These are phyloP conservation scores for Mediolabrus comicus DNA, from an alignment of 108 stramenopile species.

Conservation along the genomic window DNA sequence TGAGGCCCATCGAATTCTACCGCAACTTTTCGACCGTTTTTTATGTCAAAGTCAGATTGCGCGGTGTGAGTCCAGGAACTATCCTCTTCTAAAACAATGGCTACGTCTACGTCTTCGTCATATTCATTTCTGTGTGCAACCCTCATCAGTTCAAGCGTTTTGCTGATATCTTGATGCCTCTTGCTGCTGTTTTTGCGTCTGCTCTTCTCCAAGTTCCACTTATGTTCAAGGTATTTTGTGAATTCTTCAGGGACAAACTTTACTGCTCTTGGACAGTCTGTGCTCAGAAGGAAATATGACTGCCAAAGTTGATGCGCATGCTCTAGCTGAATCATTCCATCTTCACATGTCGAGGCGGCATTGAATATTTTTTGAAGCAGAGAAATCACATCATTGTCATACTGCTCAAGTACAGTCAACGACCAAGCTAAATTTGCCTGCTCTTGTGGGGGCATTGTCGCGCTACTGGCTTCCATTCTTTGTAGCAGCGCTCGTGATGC, in stretches of 20 bases:
- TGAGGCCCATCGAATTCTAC: conserved; percentile 90
- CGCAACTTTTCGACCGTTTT: conserved; percentile 55
- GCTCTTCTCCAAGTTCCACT: conserved; percentile 77
- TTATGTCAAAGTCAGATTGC: conserved; percentile 40
- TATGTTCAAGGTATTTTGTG: conserved; percentile 52
- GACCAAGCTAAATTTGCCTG: conserved; percentile 87
- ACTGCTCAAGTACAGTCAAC: conserved; percentile 66
- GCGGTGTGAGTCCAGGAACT: conserved; percentile 70
- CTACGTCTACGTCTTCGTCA: conserved; percentile 89
- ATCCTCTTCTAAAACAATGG: conserved; percentile 71
- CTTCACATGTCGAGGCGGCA: conserved; percentile 42
- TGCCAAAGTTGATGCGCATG: conserved; percentile 92
- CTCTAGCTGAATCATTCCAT: conserved; percentile 68
- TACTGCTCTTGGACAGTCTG: conserved; percentile 67
- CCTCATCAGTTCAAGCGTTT: conserved; percentile 72
- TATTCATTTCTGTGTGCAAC: conserved; percentile 84
- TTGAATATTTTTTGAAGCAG: conserved; percentile 63
- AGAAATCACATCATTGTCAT: conserved; percentile 40
- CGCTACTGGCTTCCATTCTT: conserved; percentile 15
- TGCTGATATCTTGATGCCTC: conserved; percentile 73
- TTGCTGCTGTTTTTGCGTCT: conserved; percentile 74
- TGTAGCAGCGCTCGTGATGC: conserved; percentile 46
- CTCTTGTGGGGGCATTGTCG: conserved; percentile 54
- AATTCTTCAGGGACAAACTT: conserved; percentile 58
- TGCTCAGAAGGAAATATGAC: conserved; percentile 65